These are phyloP conservation scores for Eragrostis nindensis DNA, from an alignment of 176 grass and related monocot species.

Conservation along the genomic window DNA sequence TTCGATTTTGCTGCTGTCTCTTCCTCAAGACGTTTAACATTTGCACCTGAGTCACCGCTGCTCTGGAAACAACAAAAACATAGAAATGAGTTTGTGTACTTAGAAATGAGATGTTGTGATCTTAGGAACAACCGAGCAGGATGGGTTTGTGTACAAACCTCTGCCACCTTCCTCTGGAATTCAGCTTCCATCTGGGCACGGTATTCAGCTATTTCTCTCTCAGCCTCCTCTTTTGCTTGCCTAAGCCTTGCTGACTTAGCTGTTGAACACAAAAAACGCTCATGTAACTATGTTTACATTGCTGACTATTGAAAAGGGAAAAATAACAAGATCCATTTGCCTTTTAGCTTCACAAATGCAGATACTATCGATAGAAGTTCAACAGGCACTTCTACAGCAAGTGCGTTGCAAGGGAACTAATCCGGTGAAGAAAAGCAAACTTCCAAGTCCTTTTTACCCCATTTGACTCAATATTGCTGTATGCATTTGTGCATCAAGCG, in stretches of 20 bases:
- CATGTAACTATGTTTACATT: not conserved
- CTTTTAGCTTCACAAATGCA: not conserved
- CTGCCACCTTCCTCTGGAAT: slow-evolving; percentile 76
- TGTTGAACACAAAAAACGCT: slow-evolving; percentile 37
- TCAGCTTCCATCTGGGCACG: slow-evolving; percentile 78
- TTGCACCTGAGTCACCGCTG: slow-evolving; percentile 75
- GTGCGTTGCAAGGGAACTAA: not conserved
- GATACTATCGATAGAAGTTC: not conserved
- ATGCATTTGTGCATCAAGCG: not conserved
- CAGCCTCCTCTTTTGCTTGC: slow-evolving; percentile 93
- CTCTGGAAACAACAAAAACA: slow-evolving; percentile 52
- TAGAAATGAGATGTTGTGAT: not conserved
- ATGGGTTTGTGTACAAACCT: slow-evolving; percentile 46
- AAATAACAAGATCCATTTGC: not conserved
- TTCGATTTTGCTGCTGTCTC: slow-evolving; percentile 70
- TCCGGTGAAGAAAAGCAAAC: not conserved
- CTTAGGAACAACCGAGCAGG: not conserved
- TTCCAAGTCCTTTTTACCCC: not conserved
- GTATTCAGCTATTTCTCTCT: slow-evolving; percentile 76
- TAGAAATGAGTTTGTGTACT: no score
- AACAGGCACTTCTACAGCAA: not conserved
- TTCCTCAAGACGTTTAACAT: slow-evolving; percentile 81
- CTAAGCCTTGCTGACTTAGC: slow-evolving; percentile 78
- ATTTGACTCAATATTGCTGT: not conserved
- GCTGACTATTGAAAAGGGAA: not conserved